Conservation (phyloP, 73 alveolate genomes). For the Paramecium sonneborni region DNA sequence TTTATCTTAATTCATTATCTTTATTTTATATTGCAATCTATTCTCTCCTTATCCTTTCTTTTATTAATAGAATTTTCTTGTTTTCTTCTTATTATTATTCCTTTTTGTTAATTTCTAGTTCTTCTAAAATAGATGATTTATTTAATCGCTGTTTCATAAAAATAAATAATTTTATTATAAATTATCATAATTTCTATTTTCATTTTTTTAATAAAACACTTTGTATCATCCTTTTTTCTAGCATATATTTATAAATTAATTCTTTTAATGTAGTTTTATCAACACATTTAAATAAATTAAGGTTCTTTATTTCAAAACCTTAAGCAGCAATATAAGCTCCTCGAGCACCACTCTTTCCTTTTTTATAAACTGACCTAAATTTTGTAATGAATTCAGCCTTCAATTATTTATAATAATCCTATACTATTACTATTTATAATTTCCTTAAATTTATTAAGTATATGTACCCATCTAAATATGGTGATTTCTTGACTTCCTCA, state of each 20-base stretch:
- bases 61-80: not conserved
- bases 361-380: not conserved
- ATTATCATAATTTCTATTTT: not conserved
- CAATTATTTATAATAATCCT: not conserved
- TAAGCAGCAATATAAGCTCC: not conserved
- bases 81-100: not conserved
- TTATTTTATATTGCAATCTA: not conserved
- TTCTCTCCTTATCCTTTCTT: not conserved
- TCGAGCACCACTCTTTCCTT: not conserved
- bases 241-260: conserved; percentile 36
- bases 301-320: not conserved
- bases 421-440: not conserved
- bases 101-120: not conserved
- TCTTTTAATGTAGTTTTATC: not conserved
- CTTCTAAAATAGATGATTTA: not conserved
- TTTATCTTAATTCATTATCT: not conserved
- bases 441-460: not conserved
- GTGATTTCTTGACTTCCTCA: conserved; percentile 42
- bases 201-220: conserved; percentile 31
- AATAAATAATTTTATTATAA: not conserved
- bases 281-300: not conserved
- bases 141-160: not conserved
- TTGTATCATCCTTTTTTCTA: conserved; percentile 33
- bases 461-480: conserved; percentile 31
- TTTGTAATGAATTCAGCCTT: not conserved